These are phyloP conservation scores for Calonectria hawksworthii DNA, from an alignment of 2,329 filamentous ascomycete genomes.

Conservation along the genomic window DNA sequence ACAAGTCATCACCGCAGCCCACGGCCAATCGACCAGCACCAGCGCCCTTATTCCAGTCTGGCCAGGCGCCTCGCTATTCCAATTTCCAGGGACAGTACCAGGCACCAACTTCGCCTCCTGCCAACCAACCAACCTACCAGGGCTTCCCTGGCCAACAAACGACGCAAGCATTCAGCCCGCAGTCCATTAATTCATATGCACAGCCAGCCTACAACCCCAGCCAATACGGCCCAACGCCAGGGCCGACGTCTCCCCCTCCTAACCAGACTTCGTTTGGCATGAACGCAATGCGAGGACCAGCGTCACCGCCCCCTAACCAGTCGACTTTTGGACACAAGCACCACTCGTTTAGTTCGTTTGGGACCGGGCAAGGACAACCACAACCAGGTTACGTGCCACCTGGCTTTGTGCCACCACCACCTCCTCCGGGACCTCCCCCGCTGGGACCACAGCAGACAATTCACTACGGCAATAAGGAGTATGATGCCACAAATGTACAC, in stretches of 20 bases:
- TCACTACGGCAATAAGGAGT: constrained; percentile 61
- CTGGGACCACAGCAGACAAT: constrained; percentile 74
- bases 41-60: constrained; percentile 65
- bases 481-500: constrained; percentile 48
- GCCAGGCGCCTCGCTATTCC: constrained; percentile 63
- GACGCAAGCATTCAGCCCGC: constrained; percentile 49
- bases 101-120: constrained; percentile 61
- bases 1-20: constrained; percentile 49
- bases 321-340: constrained; percentile 57
- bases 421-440: constrained; percentile 73
- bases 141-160: constrained; percentile 52
- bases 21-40: constrained; percentile 47
- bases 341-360: constrained; percentile 56
- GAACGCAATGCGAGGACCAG: constrained; percentile 55
- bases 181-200: constrained; percentile 60
- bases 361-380: constrained; percentile 48
- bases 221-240: constrained; percentile 70
- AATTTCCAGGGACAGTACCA: constrained; percentile 72
- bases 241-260: constrained; percentile 73
- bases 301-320: constrained; percentile 73
- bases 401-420: constrained; percentile 74
- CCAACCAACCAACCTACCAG: constrained; percentile 63
- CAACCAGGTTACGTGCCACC: constrained; percentile 64
- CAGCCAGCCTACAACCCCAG: constrained; percentile 71
- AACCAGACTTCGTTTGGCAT: constrained; percentile 68